These are phyloP conservation scores for Xylariales sp. DNA, from an alignment of 2,329 filamentous ascomycete genomes.

Conservation along the genomic window DNA sequence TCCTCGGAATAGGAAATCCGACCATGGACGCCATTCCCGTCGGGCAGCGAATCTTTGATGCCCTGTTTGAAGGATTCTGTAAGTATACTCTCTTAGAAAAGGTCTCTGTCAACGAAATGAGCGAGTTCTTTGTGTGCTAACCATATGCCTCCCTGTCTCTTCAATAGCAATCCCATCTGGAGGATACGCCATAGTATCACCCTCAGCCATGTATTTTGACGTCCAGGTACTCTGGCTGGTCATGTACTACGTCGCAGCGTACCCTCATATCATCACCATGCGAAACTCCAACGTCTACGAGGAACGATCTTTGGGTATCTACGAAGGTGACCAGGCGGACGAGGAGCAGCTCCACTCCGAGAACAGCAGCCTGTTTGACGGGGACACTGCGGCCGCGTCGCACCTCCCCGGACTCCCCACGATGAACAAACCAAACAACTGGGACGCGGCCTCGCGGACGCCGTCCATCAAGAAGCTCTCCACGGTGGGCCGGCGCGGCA, in stretches of 20 bases:
- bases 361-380: conserved; percentile 1
- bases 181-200: conserved; percentile 62
- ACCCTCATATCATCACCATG: conserved; percentile 45
- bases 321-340: conserved; percentile 19
- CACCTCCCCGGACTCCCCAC: too few species aligned
- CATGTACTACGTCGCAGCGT: conserved; percentile 47
- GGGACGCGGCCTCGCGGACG: conserved; percentile 4
- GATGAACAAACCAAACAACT: neutral
- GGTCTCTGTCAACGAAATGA: too few species aligned
- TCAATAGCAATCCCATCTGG: conserved; percentile 60
- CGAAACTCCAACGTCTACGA: conserved; percentile 58
- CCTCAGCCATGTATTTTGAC: conserved; percentile 46
- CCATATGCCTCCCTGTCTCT: neutral
- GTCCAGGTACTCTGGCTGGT: conserved; percentile 44
- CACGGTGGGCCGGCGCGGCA: conserved; percentile 4
- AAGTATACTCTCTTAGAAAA: neutral
- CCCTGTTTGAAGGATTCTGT: conserved; percentile 52
- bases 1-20: conserved; percentile 60
- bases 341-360: conserved; percentile 11
- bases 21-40: conserved; percentile 46
- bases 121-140: neutral
- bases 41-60: conserved; percentile 55
- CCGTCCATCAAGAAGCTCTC: conserved; percentile 4
- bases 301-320: conserved; percentile 51
- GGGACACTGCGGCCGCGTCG: neutral